Conservation (phyloP, 2,329 filamentous ascomycete genomes). For the Pestalotiopsis sp. region DNA sequence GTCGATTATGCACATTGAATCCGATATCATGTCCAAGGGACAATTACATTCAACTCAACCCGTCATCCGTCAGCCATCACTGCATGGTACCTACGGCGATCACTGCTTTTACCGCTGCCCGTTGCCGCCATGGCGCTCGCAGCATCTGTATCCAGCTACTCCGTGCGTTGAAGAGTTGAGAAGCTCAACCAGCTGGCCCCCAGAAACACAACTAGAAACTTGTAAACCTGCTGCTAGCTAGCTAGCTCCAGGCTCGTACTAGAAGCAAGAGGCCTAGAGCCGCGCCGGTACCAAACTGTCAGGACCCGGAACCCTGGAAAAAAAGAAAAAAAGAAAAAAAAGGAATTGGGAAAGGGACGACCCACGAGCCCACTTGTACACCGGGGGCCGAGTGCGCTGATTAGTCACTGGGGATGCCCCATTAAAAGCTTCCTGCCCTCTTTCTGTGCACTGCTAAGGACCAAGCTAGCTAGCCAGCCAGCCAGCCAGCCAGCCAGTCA, state of each 20-base stretch:
- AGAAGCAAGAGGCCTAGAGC: not conserved
- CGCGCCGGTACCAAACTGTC: not conserved
- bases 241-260: not conserved
- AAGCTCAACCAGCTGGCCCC: no score
- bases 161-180: no score
- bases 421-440: no score
- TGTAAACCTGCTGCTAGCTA: no score
- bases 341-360: not conserved
- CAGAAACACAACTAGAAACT: no score
- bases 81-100: not conserved
- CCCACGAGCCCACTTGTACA: constrained; percentile 3
- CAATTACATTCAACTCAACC: not conserved
- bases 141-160: not conserved
- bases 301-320: not conserved
- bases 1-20: not conserved
- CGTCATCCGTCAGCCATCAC: not conserved
- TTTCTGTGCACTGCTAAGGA: no score
- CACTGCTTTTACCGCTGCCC: not conserved
- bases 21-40: not conserved
- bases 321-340: not conserved
- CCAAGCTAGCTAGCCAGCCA: no score
- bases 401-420: constrained; percentile 34
- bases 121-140: not conserved
- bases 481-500: not conserved
- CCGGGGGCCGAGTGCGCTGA: constrained; percentile 27